Conservation (phyloP, 179 eudicot species). For the Corrigiola litoralis region DNA sequence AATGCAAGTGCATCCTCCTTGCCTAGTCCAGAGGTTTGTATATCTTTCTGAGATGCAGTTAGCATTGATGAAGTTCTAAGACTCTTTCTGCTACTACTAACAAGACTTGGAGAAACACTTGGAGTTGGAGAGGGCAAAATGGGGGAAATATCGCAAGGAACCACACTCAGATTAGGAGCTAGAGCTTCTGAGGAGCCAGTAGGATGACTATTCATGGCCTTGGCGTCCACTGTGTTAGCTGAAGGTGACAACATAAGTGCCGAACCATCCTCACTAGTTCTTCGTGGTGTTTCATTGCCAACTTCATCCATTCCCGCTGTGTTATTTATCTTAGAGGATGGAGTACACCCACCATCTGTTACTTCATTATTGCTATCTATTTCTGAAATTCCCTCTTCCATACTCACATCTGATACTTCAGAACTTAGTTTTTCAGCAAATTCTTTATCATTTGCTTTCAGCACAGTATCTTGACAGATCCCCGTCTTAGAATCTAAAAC, state of each 20-base stretch:
- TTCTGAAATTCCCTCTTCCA: conserved; percentile 68
- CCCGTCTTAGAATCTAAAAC: conserved; percentile 7
- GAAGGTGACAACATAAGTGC: conserved; percentile 13
- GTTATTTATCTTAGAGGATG: conserved; percentile 9
- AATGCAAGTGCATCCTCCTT: conserved; percentile 27
- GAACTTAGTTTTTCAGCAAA: conserved; percentile 29
- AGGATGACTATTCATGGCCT: conserved; percentile 18
- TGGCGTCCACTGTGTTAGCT: conserved; percentile 6
- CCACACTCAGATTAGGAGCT: conserved; percentile 30
- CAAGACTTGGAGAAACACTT: conserved; percentile 71
- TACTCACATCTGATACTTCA: conserved; percentile 61
- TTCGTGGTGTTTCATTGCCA: conserved; percentile 25
- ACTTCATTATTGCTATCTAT: conserved; percentile 34
- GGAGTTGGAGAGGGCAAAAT: conserved; percentile 67
- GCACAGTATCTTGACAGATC: conserved; percentile 4
- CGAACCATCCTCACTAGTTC: conserved; percentile 18
- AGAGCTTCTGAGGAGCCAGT: conserved; percentile 22
- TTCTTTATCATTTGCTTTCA: conserved; percentile 15
- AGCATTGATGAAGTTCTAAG: conserved; percentile 57
- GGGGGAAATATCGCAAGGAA: conserved; percentile 48
- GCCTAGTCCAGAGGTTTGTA: conserved; percentile 17
- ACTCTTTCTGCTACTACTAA: conserved; percentile 66
- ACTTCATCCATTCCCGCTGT: conserved; percentile 9
- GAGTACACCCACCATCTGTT: conserved; percentile 13
- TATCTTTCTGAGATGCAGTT: conserved; percentile 50